Conservation (phyloP, 305 asterid genomes). For the Ilex paraguariensis region DNA sequence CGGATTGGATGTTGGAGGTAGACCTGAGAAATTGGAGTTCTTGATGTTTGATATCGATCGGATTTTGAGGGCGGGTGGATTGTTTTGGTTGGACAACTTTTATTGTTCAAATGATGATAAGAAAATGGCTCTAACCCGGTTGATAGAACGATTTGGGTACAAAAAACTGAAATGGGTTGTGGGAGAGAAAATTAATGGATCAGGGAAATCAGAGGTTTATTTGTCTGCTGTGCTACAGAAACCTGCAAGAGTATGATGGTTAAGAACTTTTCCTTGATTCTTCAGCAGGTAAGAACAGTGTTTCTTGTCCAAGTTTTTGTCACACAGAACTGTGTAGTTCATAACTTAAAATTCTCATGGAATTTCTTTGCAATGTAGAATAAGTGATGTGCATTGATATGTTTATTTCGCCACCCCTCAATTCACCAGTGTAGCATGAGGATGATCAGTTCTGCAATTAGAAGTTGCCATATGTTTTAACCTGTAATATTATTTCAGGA, state of each 20-base stretch:
- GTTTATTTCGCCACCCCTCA: background rate
- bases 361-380: too few relatives aligned
- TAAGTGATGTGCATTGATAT: background rate
- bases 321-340: background rate
- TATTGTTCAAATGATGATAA: constrained; percentile 64
- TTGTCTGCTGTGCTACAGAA: constrained; percentile 90
- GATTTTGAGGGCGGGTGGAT: constrained; percentile 72
- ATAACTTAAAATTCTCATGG: background rate
- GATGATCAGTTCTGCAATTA: background rate
- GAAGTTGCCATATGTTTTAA: too few relatives aligned
- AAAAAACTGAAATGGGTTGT: constrained; percentile 90
- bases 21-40: constrained; percentile 77
- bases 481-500: too few relatives aligned
- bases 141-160: constrained; percentile 82
- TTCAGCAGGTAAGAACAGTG: background rate
- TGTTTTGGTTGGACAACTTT: constrained; percentile 84
- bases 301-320: too few relatives aligned
- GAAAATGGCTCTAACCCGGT: constrained; percentile 51
- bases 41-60: constrained; percentile 91
- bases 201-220: constrained; percentile 72
- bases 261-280: background rate
- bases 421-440: background rate
- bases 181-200: constrained; percentile 71
- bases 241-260: constrained; percentile 59
- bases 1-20: constrained; percentile 65